Base-by-base conservation (phyloP, 139 green algal species). In the Picochlorum costavermella region DNA sequence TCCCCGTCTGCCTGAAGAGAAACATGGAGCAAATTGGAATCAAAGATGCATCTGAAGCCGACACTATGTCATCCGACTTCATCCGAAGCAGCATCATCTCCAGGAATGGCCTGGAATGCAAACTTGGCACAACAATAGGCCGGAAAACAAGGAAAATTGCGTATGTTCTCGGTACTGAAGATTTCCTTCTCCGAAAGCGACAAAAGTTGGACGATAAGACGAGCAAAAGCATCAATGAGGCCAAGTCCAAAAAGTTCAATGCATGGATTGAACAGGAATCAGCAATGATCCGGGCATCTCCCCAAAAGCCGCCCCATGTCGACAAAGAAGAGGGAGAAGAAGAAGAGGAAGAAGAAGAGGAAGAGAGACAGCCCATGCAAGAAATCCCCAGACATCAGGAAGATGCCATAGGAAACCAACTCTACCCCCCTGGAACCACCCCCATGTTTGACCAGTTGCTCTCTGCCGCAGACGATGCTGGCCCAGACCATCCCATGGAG, bases 151-250 rank as follows among this genome's bases (percentile, higher is more conserved):
- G 63, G 23, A 68, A 67, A 55, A 81, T 91, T 60, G 94, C 87
- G 0, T 98, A 98, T 69, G 91, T 97, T 50, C 68, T 98, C 36
- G 91, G 96, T 75, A 98, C 92, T 0, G 89, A 96, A 75, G 92
- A 98, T 68, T 70, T 90, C 4, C 85, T 96, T 64, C 71, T 70
- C 33, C 69, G 84, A 25, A 53, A 53, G 20, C 49, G 53, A 56
- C 26, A 65, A 37, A 25, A 23, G 20, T 44, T 17, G 13, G 14
- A 5, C 48, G 30, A 14, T 13, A n/a, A 14, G 2, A 49, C 13
- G 33, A 40, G 6, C 33, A 40, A 40, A 8, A 40, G 6, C 9
- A 26, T 36, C 13, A 61, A 36, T 4, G 58, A 29, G 5, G 23
- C 8, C 3, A 40, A 50, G 17, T 53, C 31, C 6, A 46, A 20